A percentile compares a stretch with the other conserved stretches of the same genome.
These are phyloP conservation scores for Aspergillus neotritici DNA, from an alignment of 2,329 filamentous ascomycete genomes.

Conservation along the genomic window DNA sequence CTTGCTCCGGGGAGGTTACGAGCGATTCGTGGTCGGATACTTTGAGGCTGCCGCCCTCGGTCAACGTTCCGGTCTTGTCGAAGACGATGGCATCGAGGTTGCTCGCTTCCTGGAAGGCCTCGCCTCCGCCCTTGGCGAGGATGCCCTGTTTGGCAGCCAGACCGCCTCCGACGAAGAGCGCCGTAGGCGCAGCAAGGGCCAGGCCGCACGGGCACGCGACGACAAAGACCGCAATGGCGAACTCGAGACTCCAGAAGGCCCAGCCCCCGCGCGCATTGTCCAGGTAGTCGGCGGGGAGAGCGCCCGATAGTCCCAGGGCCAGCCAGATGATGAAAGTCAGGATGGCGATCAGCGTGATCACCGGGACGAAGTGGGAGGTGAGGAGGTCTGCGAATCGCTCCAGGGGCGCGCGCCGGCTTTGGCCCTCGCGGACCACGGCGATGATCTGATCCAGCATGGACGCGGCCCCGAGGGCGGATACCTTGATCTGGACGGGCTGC, in stretches of 20 bases:
- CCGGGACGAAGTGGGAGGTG: conserved; percentile 46
- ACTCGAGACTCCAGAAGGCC: conserved; percentile 53
- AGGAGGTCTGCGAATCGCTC: conserved; percentile 45
- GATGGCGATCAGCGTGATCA: conserved; percentile 45
- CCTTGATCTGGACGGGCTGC: conserved; percentile 38
- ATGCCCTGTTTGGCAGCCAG: conserved; percentile 75
- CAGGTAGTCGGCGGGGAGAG: conserved; percentile 47
- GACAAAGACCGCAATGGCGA: conserved; percentile 79
- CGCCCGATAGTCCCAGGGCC: conserved; percentile 39
- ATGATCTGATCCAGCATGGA: conserved; percentile 49
- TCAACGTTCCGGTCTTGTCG: conserved; percentile 83
- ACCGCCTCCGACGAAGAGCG: conserved; percentile 76
- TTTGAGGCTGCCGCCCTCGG: conserved; percentile 55
- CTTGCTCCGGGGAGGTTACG: conserved; percentile 26
- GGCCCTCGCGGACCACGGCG: conserved; percentile 45
- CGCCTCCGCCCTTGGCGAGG: conserved; percentile 75
- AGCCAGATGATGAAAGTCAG: conserved; percentile 45
- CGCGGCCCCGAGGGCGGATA: conserved; percentile 42
- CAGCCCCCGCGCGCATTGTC: conserved; percentile 44
- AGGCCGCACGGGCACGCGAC: conserved; percentile 81
- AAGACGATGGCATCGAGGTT: conserved; percentile 73
- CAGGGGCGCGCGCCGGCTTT: conserved; percentile 45
- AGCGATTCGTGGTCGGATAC: conserved; percentile 49
- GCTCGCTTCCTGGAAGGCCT: conserved; percentile 80
- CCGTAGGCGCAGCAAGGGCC: conserved; percentile 77